A percentile compares a stretch with the other conserved stretches of the same genome.
Evolutionary conservation across 441 rosid genomes (phyloP).

Genomic region (Syzygium syzygioides): DNA sequence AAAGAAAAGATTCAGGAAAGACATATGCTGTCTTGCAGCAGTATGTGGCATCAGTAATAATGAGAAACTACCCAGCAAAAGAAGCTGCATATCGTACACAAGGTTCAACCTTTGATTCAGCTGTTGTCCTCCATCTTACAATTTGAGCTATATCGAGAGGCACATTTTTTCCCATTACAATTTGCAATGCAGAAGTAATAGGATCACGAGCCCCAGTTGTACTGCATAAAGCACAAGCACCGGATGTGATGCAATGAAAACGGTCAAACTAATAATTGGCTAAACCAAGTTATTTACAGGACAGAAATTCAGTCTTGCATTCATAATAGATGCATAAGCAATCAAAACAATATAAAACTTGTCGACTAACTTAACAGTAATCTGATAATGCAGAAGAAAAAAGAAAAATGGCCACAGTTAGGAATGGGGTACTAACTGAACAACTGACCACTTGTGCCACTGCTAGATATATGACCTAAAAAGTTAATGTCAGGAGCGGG

Average conservation of each 20-base stretch:
- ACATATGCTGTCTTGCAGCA: neutral
- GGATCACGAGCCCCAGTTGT: conserved; percentile 96
- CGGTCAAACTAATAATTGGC: neutral
- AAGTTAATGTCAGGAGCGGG: neutral
- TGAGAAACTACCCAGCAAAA: conserved; percentile 81
- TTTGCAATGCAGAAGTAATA: conserved; percentile 80
- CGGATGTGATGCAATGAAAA: neutral
- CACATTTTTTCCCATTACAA: conserved; percentile 74
- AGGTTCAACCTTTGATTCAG: conserved; percentile 61
- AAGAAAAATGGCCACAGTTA: neutral
- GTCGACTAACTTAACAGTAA: neutral
- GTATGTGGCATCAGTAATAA: conserved; percentile 5
- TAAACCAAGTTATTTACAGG: neutral
- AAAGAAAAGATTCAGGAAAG: neutral
- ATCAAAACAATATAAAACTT: neutral
- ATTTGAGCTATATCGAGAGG: conserved; percentile 85
- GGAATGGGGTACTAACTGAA: neutral
- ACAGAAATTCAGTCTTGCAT: neutral
- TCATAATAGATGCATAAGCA: too few relatives aligned
- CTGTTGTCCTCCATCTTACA: conserved; percentile 81
- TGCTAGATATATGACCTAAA: neutral
- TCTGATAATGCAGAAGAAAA: neutral
- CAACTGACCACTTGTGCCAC: neutral
- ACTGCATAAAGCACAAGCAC: conserved; percentile 33
- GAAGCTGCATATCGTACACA: conserved; percentile 90